phyloP scores from a whole-genome alignment of 768 basidiomycete species.

The Calvatia gigantea region DNA sequence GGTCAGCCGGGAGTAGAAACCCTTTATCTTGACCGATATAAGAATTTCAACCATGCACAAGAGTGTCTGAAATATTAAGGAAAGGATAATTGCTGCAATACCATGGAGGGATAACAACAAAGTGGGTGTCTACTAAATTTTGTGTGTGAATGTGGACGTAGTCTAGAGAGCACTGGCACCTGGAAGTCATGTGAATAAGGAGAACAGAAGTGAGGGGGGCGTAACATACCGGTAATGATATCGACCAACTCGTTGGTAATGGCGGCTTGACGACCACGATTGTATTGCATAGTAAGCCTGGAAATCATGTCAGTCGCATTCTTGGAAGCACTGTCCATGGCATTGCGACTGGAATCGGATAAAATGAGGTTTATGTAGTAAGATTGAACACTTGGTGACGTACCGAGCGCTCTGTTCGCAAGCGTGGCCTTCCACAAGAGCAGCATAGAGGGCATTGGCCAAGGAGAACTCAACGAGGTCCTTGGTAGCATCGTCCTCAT shows the following conservation, averaged over 20 bases:
- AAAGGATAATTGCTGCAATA: conserved; percentile 4
- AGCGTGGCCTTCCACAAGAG: conserved; percentile 92
- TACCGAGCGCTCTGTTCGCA: conserved; percentile 92
- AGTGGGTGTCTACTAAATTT: conserved; percentile 11
- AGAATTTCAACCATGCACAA: conserved; percentile 10
- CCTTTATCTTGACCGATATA: not conserved
- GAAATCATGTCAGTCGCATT: conserved; percentile 95
- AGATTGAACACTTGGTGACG: conserved; percentile 15
- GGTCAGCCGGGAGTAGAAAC: not conserved
- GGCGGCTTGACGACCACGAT: conserved; percentile 96
- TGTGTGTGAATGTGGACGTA: not conserved
- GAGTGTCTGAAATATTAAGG: conserved; percentile 10
- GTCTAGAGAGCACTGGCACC: conserved; percentile 44
- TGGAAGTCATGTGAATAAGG: conserved; percentile 12
- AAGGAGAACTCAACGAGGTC: conserved; percentile 94
- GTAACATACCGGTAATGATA: conserved; percentile 77
- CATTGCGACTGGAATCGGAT: conserved; percentile 67
- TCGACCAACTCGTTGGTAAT: conserved; percentile 96
- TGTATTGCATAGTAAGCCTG: conserved; percentile 89
- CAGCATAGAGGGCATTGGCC: conserved; percentile 94
- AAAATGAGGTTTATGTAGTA: not conserved
- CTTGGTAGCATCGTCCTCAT: conserved; percentile 93
- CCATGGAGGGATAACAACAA: conserved; percentile 5
- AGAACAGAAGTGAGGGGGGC: not conserved
- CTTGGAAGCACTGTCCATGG: conserved; percentile 99